phyloP scores from a whole-genome alignment of 2,329 filamentous ascomycete genomes.

The Colletotrichum cereale region DNA sequence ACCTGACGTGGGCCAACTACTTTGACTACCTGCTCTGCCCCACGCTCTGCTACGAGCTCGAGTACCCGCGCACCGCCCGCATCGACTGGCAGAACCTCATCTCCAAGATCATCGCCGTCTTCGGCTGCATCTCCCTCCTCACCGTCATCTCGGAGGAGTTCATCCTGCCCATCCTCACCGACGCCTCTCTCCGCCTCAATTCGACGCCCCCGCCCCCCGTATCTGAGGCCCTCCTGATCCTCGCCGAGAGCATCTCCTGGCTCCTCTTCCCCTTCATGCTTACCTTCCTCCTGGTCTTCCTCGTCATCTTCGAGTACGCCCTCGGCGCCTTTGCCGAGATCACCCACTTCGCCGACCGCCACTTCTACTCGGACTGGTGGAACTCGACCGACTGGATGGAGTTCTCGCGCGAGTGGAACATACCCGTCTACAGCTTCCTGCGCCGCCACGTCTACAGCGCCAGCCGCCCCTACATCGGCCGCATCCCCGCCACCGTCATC shows the following conservation, averaged over 20 bases:
- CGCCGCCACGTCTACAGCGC: conserved; percentile 94
- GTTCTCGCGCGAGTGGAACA: conserved; percentile 96
- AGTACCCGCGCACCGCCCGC: conserved; percentile 85
- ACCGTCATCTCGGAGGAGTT: conserved; percentile 94
- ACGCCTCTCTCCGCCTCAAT: conserved; percentile 71
- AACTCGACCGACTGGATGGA: conserved; percentile 92
- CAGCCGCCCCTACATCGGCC: conserved; percentile 80
- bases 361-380: conserved; percentile 89
- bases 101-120: conserved; percentile 88
- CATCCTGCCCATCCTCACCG: conserved; percentile 88
- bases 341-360: conserved; percentile 90
- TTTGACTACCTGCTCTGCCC: conserved; percentile 90
- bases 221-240: conserved; percentile 80
- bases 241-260: conserved; percentile 90
- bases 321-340: conserved; percentile 96
- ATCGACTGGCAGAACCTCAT: conserved; percentile 85
- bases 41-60: conserved; percentile 96
- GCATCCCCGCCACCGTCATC: conserved; percentile 82
- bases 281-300: conserved; percentile 93
- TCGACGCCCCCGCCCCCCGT: conserved; percentile 51
- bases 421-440: conserved; percentile 97
- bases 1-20: conserved; percentile 87
- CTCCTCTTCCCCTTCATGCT: conserved; percentile 98
- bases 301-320: conserved; percentile 98
- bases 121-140: conserved; percentile 95